These are phyloP conservation scores for Orbilia ellipsospora DNA, from an alignment of 2,329 filamentous ascomycete genomes.

Conservation along the genomic window DNA sequence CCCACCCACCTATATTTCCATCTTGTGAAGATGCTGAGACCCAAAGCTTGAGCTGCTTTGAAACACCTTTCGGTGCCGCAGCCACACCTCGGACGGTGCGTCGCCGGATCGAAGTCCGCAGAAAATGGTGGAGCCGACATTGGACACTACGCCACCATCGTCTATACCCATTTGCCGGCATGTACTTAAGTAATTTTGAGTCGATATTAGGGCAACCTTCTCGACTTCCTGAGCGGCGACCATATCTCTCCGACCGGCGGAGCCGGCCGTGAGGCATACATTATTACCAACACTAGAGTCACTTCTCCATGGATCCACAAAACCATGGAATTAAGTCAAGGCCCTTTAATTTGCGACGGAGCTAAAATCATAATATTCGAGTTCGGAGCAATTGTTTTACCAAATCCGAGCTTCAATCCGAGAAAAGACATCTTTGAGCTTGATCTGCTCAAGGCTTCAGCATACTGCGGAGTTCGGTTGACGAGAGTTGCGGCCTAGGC, in stretches of 20 bases:
- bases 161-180: neutral
- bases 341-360: slow-evolving; percentile 15
- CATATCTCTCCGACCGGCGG: slow-evolving; percentile 6
- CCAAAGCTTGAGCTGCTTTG: neutral
- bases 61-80: no score
- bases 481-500: slow-evolving; percentile 13
- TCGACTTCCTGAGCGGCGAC: no score
- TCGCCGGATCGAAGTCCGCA: slow-evolving; percentile 19
- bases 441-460: neutral
- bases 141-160: slow-evolving; percentile 14
- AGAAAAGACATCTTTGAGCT: neutral
- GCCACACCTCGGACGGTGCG: slow-evolving; percentile 3
- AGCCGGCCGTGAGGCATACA: slow-evolving; percentile 16
- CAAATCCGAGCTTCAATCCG: slow-evolving; percentile 13
- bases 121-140: slow-evolving; percentile 22
- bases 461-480: neutral
- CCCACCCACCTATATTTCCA: slow-evolving; percentile 20
- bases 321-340: slow-evolving; percentile 15
- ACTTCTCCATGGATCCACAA: neutral
- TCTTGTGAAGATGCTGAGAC: slow-evolving; percentile 26
- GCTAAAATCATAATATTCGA: neutral
- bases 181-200: no score
- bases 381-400: slow-evolving; percentile 38
- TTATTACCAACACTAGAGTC: no score
- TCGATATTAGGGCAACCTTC: no score